Percentiles rank a stretch among this genome's conserved stretches.
Conservation (phyloP, 2,329 filamentous ascomycete genomes). For the Epicoccum sorghinum region DNA sequence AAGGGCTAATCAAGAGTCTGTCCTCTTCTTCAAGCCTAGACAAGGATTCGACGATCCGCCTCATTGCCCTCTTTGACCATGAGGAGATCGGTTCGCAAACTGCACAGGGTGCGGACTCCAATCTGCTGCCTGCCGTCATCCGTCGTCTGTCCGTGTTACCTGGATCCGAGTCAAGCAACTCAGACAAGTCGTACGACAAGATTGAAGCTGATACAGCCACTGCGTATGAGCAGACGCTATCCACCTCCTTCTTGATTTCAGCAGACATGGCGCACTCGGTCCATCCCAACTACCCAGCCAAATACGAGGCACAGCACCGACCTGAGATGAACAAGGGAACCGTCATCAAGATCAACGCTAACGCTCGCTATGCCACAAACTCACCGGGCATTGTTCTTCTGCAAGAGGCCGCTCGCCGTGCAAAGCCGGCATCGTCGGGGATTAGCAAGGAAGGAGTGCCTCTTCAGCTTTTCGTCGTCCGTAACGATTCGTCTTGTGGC, state of each 20-base stretch:
- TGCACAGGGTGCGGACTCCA: constrained; percentile 92
- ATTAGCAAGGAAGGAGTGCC: constrained; percentile 71
- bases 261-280: constrained; percentile 98
- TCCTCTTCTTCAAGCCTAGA: constrained; percentile 68
- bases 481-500: constrained; percentile 93
- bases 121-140: constrained; percentile 85
- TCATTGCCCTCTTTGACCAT: constrained; percentile 96
- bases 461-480: constrained; percentile 92
- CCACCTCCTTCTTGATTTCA: constrained; percentile 90
- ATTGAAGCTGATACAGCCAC: constrained; percentile 68
- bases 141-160: constrained; percentile 84
- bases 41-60: constrained; percentile 78
- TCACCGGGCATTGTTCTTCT: constrained; percentile 91
- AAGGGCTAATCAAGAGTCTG: constrained; percentile 83
- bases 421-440: constrained; percentile 56
- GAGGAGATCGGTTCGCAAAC: constrained; percentile 95
- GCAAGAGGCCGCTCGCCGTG: constrained; percentile 77
- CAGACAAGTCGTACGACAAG: constrained; percentile 70
- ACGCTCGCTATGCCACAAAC: constrained; percentile 96
- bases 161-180: constrained; percentile 59
- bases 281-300: constrained; percentile 90
- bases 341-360: constrained; percentile 98
- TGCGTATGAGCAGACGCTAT: constrained; percentile 90
- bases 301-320: constrained; percentile 89
- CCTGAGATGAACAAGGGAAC: constrained; percentile 96